Base-by-base conservation (phyloP, 176 grass and related monocot genomes). In the Oryza glumipatula region DNA sequence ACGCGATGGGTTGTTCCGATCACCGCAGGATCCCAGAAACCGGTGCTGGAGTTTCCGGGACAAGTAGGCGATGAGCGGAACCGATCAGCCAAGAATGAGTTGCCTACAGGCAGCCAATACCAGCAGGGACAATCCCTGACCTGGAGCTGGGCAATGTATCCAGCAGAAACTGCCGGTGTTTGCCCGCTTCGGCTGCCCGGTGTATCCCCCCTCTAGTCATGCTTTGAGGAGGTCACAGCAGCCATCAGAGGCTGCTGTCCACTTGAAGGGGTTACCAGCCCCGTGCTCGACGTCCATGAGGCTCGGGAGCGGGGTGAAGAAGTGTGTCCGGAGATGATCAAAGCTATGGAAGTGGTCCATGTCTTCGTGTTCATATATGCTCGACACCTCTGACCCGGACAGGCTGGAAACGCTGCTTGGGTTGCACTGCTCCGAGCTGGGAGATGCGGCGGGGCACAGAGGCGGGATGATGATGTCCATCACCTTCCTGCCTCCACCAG, bases 71-170 rank as follows among this genome's bases (percentile, higher is more conserved):
- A 43, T 9, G 76, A 85, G 79, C 2, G 45, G 72, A 43, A 72
- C 23, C 77, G 67, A 80, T 70, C 1, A 99, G 96, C 96, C 96
- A 99, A 99, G 96, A 94, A 99, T 99, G 93, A 99, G 44, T 99
- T 99, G 96, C 96, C 96, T 86, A 63, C 61, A 36, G 77, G 24
- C 66, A 90, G 78, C 92, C 92, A 82, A 88, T 5, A 45, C 33
- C 28, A 56, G 83, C 52, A 69, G 80, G 68, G 85, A 39, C 56
- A 11, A 77, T 60, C 87, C 90, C 82, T 81, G 33, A 65, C 69
- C 85, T 78, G 71, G 82, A 84, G 69, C 30, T 68, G 74, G 79
- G 22, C 64, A 28, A 44, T 11, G 8, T 1, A 9, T 58, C 76
- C 15, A 16, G 87, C 82, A 49, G 70, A 32, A 38, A 47, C 49